A percentile compares a stretch with the other conserved stretches of the same genome.
Evolutionary conservation across 441 rosid genomes (phyloP).

Genomic region (Theobroma grandiflorum): DNA sequence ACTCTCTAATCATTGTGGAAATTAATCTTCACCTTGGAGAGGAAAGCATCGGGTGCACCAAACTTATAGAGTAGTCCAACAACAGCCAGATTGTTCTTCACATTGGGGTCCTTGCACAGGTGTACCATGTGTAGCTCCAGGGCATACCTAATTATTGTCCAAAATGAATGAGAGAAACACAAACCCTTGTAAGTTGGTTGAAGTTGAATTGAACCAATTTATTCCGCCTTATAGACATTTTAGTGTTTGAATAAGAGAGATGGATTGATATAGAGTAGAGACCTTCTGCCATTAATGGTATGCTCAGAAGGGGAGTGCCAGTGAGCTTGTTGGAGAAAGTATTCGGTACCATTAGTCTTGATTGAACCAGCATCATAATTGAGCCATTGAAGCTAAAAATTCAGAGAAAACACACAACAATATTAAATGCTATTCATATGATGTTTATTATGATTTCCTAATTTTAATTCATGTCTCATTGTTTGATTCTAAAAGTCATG

Average conservation of each 20-base stretch:
- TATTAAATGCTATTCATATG: neutral
- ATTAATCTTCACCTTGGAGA: slow-evolving; percentile 49
- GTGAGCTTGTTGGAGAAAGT: slow-evolving; percentile 66
- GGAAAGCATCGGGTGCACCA: slow-evolving; percentile 59
- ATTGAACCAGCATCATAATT: slow-evolving; percentile 52
- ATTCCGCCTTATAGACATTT: neutral
- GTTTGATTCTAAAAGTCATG: neutral
- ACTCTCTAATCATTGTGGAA: neutral
- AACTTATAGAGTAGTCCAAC: slow-evolving; percentile 56
- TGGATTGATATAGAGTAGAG: neutral
- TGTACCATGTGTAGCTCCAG: slow-evolving; percentile 82
- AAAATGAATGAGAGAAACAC: neutral
- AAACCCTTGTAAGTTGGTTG: neutral
- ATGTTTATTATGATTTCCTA: neutral
- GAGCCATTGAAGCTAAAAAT: slow-evolving; percentile 59
- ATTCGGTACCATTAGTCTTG: slow-evolving; percentile 51
- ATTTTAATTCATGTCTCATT: neutral
- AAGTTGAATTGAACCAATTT: neutral
- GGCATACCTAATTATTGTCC: slow-evolving; percentile 46
- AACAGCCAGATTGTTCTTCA: slow-evolving; percentile 51
- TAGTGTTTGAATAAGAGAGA: neutral
- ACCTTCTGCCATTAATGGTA: slow-evolving; percentile 72
- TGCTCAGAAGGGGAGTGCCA: slow-evolving; percentile 95
- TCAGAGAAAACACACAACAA: neutral
- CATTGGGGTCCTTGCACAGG: slow-evolving; percentile 40